Evolutionary conservation across 331 rosid genomes (phyloP).

Genomic region (Spiraea crenata): DNA sequence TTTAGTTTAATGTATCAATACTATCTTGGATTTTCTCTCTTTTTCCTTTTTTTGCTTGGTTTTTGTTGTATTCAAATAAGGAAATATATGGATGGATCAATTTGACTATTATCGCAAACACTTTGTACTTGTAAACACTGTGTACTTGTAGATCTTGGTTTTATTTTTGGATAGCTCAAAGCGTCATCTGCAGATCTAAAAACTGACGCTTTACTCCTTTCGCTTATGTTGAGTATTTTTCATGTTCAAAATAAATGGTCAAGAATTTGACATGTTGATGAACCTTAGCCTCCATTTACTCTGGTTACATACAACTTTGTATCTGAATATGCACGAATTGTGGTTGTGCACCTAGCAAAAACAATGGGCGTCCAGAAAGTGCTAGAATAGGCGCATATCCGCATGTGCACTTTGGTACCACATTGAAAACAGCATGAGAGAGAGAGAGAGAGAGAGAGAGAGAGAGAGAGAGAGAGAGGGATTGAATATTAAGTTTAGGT

Average conservation of each 20-base stretch:
- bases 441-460: not conserved
- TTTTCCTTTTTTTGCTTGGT: not conserved
- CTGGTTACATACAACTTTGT: too few species aligned
- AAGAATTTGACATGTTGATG: too few species aligned
- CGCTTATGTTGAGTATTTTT: not conserved
- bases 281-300: too few species aligned
- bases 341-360: too few species aligned
- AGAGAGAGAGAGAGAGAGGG: too few species aligned
- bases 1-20: constrained; percentile 24
- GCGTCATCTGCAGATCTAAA: too few species aligned
- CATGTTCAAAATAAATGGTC: not conserved
- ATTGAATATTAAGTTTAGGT: constrained; percentile 23
- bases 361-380: too few species aligned
- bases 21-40: constrained; percentile 8
- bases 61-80: constrained; percentile 7
- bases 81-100: not conserved
- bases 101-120: not conserved
- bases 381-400: not conserved
- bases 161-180: too few species aligned
- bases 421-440: not conserved
- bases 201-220: too few species aligned
- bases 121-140: not conserved
- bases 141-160: too few species aligned
- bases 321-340: too few species aligned
- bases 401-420: not conserved